A percentile compares a stretch with the other conserved stretches of the same genome.
These are phyloP conservation scores for Ambrosiella cleistominuta DNA, from an alignment of 2,329 filamentous ascomycete species.

Conservation along the genomic window DNA sequence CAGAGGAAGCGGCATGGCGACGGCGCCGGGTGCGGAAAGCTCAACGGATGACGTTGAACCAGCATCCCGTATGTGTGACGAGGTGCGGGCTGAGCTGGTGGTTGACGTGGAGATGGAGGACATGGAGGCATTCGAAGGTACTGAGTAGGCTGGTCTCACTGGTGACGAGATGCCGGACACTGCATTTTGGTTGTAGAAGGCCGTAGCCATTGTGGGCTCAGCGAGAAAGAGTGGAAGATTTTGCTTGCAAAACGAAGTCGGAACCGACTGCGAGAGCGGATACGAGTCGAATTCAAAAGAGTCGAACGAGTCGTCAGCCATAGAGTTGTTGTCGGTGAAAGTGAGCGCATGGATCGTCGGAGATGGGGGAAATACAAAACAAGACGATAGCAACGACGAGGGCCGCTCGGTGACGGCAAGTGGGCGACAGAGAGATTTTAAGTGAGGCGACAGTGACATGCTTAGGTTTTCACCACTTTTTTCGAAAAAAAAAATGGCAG, in stretches of 20 bases:
- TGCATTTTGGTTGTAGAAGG: constrained; percentile 33
- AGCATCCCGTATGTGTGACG: constrained; percentile 36
- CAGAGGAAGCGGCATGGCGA: constrained; percentile 25
- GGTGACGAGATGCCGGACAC: constrained; percentile 53
- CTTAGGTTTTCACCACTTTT: neutral
- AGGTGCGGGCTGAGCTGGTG: neutral
- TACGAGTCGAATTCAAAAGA: constrained; percentile 12
- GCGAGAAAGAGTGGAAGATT: constrained; percentile 11
- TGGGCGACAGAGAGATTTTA: constrained; percentile 37
- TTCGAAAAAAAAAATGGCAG: neutral
- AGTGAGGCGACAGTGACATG: constrained; percentile 27
- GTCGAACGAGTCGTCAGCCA: constrained; percentile 9
- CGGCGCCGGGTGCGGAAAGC: neutral
- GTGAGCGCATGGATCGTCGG: constrained; percentile 12
- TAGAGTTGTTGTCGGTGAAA: neutral
- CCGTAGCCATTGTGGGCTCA: constrained; percentile 22
- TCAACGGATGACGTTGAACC: constrained; percentile 69
- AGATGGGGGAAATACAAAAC: neutral
- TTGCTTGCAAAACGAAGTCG: constrained; percentile 7
- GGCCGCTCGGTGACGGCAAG: constrained; percentile 34
- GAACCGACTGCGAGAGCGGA: constrained; percentile 9
- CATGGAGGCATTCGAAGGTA: constrained; percentile 30
- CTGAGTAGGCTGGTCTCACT: constrained; percentile 46
- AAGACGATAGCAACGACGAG: neutral
- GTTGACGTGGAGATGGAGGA: neutral